Base-by-base conservation (phyloP, 169 alveolate genomes). In the Eimeria falciformis region DNA sequence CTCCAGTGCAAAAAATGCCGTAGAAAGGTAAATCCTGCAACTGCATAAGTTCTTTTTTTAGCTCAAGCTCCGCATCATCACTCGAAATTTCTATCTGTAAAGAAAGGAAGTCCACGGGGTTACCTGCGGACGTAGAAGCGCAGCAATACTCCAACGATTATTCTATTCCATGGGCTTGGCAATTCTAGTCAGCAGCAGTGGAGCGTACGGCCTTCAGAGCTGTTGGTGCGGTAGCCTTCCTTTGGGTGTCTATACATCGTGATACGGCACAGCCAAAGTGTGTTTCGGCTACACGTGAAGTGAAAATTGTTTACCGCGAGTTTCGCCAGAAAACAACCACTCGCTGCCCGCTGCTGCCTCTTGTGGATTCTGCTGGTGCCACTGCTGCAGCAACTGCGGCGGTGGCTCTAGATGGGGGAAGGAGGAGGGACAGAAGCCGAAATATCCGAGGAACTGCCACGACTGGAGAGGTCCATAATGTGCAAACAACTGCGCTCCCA, bases 391-490 rank as follows among this genome's bases (percentile, higher is more conserved):
- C 7, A 46, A 33, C 21, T 29, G 14, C 7, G 1, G 86, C 21
- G 65, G 65, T 9, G 86, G 86, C n/a, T 71, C 86, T 46, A 88
- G 50, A 40, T 29, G 77, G 27, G 14, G 69, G 50, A 88, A 88
- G 29, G 82, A 55, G 2, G 46, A 0, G 50, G 93, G 82, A 12
- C 87, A 46, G 68, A 88, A 88, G 9, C 93, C 86, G 68, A 62
- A 88, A 37, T 71, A 79, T 12, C 88, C 86, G 5, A 88, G 81
- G 17, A 88, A 65, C 46, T 88, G 87, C 93, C 93, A 88, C 4
- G 87, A 50, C 79, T 88, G 93, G 33, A 88, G 69, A 9, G 93
- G 93, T 40, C 93, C 93, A 58, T 88, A 88, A 53, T 69, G 82
- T 17, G 69, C 47, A 79, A 43, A 88, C 29, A 88, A 23, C 88